phyloP scores from a whole-genome alignment of 495 filamentous ascomycete genomes.

The Hypoxylon fuscum region DNA sequence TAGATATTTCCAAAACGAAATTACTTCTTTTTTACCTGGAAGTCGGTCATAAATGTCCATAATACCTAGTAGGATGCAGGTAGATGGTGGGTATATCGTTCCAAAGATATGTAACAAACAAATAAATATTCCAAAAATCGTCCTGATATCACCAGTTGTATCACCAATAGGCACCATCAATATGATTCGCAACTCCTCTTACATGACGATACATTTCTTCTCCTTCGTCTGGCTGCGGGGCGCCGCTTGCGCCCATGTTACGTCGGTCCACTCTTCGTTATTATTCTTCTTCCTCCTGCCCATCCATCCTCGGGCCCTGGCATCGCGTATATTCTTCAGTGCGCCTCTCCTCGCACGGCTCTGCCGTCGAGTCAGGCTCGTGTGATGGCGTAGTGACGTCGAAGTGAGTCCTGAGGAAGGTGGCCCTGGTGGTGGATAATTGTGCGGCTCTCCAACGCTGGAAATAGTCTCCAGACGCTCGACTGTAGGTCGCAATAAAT shows the following conservation, averaged over 20 bases:
- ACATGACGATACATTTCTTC: conserved; percentile 66
- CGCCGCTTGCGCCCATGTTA: conserved; percentile 40
- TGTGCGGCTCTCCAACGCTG: conserved; percentile 40
- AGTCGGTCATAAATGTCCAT: too few species aligned
- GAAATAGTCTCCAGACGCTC: conserved; percentile 61
- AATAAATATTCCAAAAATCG: too few species aligned
- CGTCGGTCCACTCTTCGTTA: conserved; percentile 60
- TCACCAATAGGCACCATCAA: too few species aligned
- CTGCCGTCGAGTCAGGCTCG: conserved; percentile 52
- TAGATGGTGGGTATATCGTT: too few species aligned
- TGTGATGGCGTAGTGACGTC: conserved; percentile 43
- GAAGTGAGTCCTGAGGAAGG: conserved; percentile 43
- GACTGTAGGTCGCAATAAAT: conserved; percentile 55
- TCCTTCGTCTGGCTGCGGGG: conserved; percentile 42
- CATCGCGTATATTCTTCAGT: conserved; percentile 64
- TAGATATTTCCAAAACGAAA: too few species aligned
- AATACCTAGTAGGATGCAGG: too few species aligned
- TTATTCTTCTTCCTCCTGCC: conserved; percentile 51
- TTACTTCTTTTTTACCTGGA: too few species aligned
- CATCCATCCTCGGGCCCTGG: conserved; percentile 63
- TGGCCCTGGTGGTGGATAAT: conserved; percentile 15
- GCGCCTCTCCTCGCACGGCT: conserved; percentile 63
- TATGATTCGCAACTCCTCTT: too few species aligned
- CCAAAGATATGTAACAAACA: too few species aligned
- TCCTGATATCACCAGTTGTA: too few species aligned